Evolutionary conservation across 345 rosid species (phyloP).

Genomic region (Salix udensis): DNA sequence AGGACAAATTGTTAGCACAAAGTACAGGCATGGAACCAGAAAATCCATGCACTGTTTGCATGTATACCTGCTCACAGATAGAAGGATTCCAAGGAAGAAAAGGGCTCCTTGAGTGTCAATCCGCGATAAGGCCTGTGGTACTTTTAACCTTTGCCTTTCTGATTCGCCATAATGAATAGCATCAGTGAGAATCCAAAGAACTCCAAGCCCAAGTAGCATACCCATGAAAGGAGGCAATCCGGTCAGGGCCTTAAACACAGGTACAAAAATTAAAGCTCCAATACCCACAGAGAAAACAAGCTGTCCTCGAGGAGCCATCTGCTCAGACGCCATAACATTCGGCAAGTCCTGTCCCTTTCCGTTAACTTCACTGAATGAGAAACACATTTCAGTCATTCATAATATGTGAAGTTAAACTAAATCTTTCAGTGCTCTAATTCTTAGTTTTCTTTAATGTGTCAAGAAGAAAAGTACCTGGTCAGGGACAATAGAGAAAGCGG

Average conservation of each 20-base stretch:
- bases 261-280: slow-evolving; percentile 88
- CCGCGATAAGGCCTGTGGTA: slow-evolving; percentile 91
- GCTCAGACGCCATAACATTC: slow-evolving; percentile 71
- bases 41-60: background rate
- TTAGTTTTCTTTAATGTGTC: slow-evolving; percentile 11
- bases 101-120: slow-evolving; percentile 91
- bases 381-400: slow-evolving; percentile 28
- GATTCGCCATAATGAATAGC: slow-evolving; percentile 96
- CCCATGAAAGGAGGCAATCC: slow-evolving; percentile 98
- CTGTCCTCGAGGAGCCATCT: slow-evolving; percentile 89
- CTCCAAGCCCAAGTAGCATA: slow-evolving; percentile 90
- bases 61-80: slow-evolving; percentile 79
- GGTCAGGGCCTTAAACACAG: slow-evolving; percentile 84
- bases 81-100: slow-evolving; percentile 91
- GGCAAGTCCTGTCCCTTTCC: slow-evolving; percentile 65
- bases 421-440: slow-evolving; percentile 3
- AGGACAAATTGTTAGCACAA: background rate
- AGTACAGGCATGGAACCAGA: background rate
- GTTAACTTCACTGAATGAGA: slow-evolving; percentile 66
- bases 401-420: slow-evolving; percentile 8
- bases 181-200: slow-evolving; percentile 93
- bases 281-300: slow-evolving; percentile 80
- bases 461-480: slow-evolving; percentile 58
- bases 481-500: slow-evolving; percentile 84
- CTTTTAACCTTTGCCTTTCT: slow-evolving; percentile 80